These are phyloP conservation scores for Cercophora samala DNA, from an alignment of 495 filamentous ascomycete species.

Conservation along the genomic window DNA sequence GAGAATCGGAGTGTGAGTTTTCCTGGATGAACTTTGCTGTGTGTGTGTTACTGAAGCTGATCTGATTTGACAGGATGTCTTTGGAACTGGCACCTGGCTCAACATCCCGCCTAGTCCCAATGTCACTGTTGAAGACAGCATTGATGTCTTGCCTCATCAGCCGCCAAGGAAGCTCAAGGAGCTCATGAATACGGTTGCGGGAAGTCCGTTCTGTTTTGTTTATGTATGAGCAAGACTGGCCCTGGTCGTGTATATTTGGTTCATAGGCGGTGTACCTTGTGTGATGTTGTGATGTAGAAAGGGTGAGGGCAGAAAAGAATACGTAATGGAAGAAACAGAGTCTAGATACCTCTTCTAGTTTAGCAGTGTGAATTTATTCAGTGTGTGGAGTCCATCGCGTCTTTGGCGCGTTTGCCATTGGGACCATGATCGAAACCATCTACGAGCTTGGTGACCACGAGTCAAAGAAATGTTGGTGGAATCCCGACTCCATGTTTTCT, in stretches of 20 bases:
- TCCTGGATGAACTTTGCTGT: not conserved
- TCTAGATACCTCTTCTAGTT: no score
- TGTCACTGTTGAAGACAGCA: constrained; percentile 31
- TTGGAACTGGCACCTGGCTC: constrained; percentile 29
- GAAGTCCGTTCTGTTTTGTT: constrained; percentile 29
- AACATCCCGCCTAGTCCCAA: constrained; percentile 41
- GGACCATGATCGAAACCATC: no score
- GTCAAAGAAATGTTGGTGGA: no score
- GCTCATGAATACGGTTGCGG: constrained; percentile 30
- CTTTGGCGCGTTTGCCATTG: no score
- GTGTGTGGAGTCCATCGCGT: no score
- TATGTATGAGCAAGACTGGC: constrained; percentile 26
- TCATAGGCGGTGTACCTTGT: no score
- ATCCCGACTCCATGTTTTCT: no score
- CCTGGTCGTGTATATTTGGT: not conserved
- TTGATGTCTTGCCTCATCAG: constrained; percentile 24
- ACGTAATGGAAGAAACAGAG: no score
- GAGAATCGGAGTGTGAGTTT: constrained; percentile 35
- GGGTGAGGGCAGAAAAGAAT: no score
- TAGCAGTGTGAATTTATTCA: no score
- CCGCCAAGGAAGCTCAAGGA: constrained; percentile 25
- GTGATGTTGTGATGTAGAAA: no score
- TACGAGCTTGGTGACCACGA: no score
- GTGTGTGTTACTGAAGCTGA: not conserved
- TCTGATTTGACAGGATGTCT: constrained; percentile 32